Evolutionary conservation across 345 rosid genomes (phyloP), one percentile per base, ranked within the genome.

Genomic region (Zanthoxylum bungeanum): DNA sequence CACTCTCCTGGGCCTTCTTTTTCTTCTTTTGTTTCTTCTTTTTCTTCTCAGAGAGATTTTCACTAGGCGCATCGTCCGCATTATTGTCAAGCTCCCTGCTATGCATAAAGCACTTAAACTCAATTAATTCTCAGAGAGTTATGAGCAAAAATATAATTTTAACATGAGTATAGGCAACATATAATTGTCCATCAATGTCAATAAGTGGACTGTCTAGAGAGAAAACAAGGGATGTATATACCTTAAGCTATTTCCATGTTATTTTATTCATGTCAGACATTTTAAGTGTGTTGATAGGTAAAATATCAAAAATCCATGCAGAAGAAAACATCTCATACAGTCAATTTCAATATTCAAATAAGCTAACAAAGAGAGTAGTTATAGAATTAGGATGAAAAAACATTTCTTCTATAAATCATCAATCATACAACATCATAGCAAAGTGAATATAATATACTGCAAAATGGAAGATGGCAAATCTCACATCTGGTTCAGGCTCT

Each of bases 11-110:
- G 36, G 69, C 76, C 86, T 80, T 80, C 81, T 85, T 88, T 71
- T 81, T 93, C 72, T 86, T 87, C 9, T 84, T 87, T 46, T n/a
- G n/a, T n/a, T 90, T 92, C 68, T 89, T 90, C 50, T 80, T 93
- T 70, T 84, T 89, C 78, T 84, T 88, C 78, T 85, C 89, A 34
- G 85, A 65, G 24, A 77, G 60, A 25, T 57, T 82, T 65, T 76
- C 85, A 56, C 77, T 73, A 53, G 75, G 77, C 57, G 78, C 53
- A 72, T 59, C 60, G 64, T 53, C 73, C 34, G 60, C 77, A 75
- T 71, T 75, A 28, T 63, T 56, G 30, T 73, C 81, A 64, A 73
- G 55, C 39, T 56, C 76, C 82, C 88, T 84, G 78, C 55, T 9
- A 73, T 36, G 53, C 31, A 70, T 36, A 49, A 57, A 64, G 73